Evolutionary conservation across 768 basidiomycete genomes (phyloP).

Genomic region (Tylopilus vinaceipallidus): DNA sequence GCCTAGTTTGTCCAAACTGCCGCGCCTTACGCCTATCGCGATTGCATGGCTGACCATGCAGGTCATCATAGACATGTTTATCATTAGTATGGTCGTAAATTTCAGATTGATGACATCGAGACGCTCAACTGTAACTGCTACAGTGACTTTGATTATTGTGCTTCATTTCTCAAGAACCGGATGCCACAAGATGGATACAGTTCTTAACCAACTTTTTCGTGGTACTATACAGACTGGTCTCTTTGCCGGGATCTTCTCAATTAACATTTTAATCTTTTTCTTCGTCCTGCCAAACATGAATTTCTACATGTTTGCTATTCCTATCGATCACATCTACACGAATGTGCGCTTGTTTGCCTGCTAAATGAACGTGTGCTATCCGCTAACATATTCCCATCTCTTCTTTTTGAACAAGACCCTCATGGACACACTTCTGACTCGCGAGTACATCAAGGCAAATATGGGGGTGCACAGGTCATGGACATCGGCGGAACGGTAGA

Average conservation of each 20-base stretch:
- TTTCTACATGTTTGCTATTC: background rate
- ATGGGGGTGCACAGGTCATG: background rate
- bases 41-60: background rate
- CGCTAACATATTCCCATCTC: background rate
- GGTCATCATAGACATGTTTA: background rate
- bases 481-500: background rate
- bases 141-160: background rate
- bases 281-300: background rate
- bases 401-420: conserved; percentile 6
- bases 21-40: background rate
- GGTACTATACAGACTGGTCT: background rate
- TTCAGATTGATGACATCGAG: background rate
- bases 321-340: background rate
- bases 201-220: background rate
- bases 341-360: background rate
- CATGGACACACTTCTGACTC: conserved; percentile 10
- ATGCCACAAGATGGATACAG: background rate
- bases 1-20: background rate
- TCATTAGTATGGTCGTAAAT: background rate
- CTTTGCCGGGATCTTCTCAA: background rate
- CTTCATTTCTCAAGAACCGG: background rate
- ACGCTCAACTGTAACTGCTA: background rate
- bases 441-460: background rate
- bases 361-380: too few species aligned
- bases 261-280: background rate